A percentile compares a stretch with the other conserved stretches of the same genome.
Evolutionary conservation across 1,284 basidiomycete genomes (phyloP).

Genomic region (Rugosomyces carneus): DNA sequence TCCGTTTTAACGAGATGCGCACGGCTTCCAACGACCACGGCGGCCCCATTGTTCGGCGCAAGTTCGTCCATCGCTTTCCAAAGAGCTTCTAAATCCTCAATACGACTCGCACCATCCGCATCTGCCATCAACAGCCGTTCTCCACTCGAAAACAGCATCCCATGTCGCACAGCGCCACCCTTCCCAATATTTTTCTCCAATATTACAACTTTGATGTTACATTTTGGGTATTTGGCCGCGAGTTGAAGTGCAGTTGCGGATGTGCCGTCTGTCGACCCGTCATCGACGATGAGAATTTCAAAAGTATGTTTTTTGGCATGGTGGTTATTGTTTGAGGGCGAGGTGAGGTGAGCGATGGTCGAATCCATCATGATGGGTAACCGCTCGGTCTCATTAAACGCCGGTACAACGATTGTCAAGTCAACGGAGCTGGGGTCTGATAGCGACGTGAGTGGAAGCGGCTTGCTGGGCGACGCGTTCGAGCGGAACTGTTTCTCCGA

Average conservation of each 20-base stretch:
- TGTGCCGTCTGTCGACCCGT: conserved; percentile 81
- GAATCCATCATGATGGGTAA: conserved; percentile 79
- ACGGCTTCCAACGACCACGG: conserved; percentile 79
- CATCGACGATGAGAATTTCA: conserved; percentile 87
- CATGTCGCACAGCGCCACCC: conserved; percentile 88
- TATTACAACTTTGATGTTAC: conserved; percentile 71
- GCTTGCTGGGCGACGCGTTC: conserved; percentile 39
- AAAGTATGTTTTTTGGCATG: conserved; percentile 38
- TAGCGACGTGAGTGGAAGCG: conserved; percentile 48
- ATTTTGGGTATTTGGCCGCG: conserved; percentile 46
- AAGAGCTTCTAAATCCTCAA: conserved; percentile 72
- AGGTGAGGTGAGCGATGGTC: conserved; percentile 56
- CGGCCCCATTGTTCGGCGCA: conserved; percentile 41
- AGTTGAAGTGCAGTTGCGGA: conserved; percentile 58
- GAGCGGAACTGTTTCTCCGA: conserved; percentile 66
- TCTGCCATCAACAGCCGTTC: conserved; percentile 85
- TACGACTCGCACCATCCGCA: conserved; percentile 87
- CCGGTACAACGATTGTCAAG: conserved; percentile 81
- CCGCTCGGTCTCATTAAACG: conserved; percentile 82
- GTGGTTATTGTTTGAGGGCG: conserved; percentile 21
- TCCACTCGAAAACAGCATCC: conserved; percentile 79
- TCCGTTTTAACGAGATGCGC: conserved; percentile 90
- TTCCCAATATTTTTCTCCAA: conserved; percentile 83
- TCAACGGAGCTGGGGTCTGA: conserved; percentile 50
- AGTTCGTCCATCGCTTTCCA: conserved; percentile 70